Evolutionary conservation across 495 filamentous ascomycete genomes (phyloP), one percentile per base, ranked within the genome.

Genomic region (Penicillium paxilli): DNA sequence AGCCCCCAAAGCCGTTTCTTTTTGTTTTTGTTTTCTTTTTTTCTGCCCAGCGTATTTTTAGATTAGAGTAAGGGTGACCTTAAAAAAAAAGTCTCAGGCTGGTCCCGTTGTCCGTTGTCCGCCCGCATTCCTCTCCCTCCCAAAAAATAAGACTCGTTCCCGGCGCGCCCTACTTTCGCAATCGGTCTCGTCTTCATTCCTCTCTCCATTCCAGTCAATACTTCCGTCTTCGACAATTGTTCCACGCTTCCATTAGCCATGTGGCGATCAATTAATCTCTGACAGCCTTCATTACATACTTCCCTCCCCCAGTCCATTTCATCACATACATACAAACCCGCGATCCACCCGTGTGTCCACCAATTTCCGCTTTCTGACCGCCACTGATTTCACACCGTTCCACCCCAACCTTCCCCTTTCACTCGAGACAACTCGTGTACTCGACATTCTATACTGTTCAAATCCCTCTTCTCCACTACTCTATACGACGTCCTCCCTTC

Each of bases 41-140:
- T n/a, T n/a, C 46, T 48, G 44, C 33, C 35, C 35, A 38, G 14
- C 35, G 58, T 66, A 66, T 66, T 61, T 66, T 62, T 62, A 64
- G 58, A 59, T 59, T 26, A 55, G 54, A 62, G 63, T 55, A 62
- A 52, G 61, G 53, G 59, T 52, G n/a, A n/a, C n/a, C n/a, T n/a
- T n/a, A n/a, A n/a, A n/a, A n/a, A n/a, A n/a, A n/a, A n/a, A n/a
- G n/a, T n/a, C n/a, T n/a, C n/a, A n/a, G n/a, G n/a, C n/a, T n/a
- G n/a, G n/a, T n/a, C n/a, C n/a, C n/a, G n/a, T n/a, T n/a, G 42
- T 41, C 7, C 20, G 17, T 9, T 37, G 11, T 40, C 48, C 40
- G 20, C 62, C 64, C 60, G 64, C 64, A 64, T 66, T 66, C 61
- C 55, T 55, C 42, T 52, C n/a, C n/a, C n/a, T n/a, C n/a, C n/a